Base-by-base conservation (phyloP, 2,329 filamentous ascomycete species). In the Lecanoromycetidae sp. region DNA sequence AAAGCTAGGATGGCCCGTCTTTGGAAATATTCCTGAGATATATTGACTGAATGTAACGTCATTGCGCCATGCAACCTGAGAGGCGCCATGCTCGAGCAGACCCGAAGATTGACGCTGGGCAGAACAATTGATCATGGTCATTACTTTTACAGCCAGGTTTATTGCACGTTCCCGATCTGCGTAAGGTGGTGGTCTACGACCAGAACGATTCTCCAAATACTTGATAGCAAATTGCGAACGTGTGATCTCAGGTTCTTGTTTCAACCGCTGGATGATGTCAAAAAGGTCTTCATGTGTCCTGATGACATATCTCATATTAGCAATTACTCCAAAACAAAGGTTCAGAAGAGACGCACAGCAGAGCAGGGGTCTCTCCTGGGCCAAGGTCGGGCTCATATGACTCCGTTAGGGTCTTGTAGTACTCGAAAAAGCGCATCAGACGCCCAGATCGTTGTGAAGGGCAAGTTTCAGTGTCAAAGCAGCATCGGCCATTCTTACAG, bases 71-170 rank as follows among this genome's bases (percentile, higher is more conserved):
- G 38, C 47, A 13, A 51, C 39, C 26, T 55, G 54, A n/a, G 47
- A 46, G 29, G 36, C 38, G 23, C 57, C 55, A 43, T 54, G 38
- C 37, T 58, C 56, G 13, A 59, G 46, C n/a, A 58, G 25, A 3
- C 44, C 44, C 12, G 52, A 50, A 27, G 52, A 53, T 19, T 54
- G 53, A 3, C 43, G 41, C 20, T 46, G 48, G n/a, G 47, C 44
- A 20, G 56, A 55, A 29, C 57, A 57, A 43, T 55, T 57, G 27
- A 58, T 50, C 57, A 59, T 60, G 10, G 56, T 50, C 25, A 57
- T 52, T 13, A 55, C 46, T 19, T 50, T 54, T 8, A 58, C 56
- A 10, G 57, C 55, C 6, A 60, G 30, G 36, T 58, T 54, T 15
- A 59, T 48, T 6, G 55, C 54, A 25, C 51, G 49, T 23, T 58